phyloP scores from a whole-genome alignment of 192 early-diverging fungal species.

The Backusella psychrophila region DNA sequence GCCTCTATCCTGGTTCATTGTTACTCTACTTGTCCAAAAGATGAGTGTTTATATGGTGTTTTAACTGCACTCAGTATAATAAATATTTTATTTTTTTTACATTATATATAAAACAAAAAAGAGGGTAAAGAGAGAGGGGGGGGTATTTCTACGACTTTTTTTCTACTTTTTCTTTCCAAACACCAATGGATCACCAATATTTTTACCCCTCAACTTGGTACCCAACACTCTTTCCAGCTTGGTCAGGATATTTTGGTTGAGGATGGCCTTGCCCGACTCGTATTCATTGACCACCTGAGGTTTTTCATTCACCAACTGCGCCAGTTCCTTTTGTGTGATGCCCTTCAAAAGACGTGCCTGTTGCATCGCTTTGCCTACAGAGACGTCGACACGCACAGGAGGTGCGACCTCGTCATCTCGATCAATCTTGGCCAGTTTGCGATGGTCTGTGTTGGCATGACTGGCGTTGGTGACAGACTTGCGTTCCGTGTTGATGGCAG shows the following conservation, averaged over 20 bases:
- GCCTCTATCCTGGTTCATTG: neutral
- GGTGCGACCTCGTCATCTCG: conserved; percentile 78
- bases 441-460: conserved; percentile 63
- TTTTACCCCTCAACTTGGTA: conserved; percentile 82
- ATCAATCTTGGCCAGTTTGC: conserved; percentile 80
- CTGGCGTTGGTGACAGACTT: conserved; percentile 63
- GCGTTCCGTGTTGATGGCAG: conserved; percentile 67
- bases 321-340: conserved; percentile 87
- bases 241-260: conserved; percentile 85
- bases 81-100: neutral
- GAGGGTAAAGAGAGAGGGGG: neutral
- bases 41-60: neutral
- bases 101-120: neutral
- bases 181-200: conserved; percentile 57
- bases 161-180: conserved; percentile 42
- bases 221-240: conserved; percentile 87
- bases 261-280: conserved; percentile 79
- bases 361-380: conserved; percentile 79
- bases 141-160: neutral
- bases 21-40: neutral
- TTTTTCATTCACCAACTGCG: conserved; percentile 89
- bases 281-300: conserved; percentile 82
- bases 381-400: conserved; percentile 60
- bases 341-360: conserved; percentile 71
- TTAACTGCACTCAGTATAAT: neutral